phyloP scores from a whole-genome alignment of 2,329 filamentous ascomycete species.

The Aotearoamyces nothofagi region DNA sequence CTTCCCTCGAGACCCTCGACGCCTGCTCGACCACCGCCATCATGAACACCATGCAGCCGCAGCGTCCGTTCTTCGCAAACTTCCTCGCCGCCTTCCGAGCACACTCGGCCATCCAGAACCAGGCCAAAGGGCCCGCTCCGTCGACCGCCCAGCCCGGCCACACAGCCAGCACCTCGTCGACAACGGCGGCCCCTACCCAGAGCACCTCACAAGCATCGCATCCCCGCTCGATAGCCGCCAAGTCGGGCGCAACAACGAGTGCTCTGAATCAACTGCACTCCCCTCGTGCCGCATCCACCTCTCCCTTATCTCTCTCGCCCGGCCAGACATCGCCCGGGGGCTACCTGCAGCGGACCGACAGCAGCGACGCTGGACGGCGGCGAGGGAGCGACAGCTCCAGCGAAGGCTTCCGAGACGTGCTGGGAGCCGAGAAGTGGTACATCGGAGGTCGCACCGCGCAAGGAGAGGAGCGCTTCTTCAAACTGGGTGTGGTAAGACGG shows the following conservation, averaged over 20 bases:
- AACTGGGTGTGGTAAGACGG: constrained; percentile 59
- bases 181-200: constrained; percentile 2
- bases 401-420: constrained; percentile 60
- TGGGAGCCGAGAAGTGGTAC: constrained; percentile 67
- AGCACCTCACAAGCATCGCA: constrained; percentile 10
- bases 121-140: constrained; percentile 6
- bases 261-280: constrained; percentile 15
- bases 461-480: constrained; percentile 73
- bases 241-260: constrained; percentile 15
- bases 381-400: constrained; percentile 60
- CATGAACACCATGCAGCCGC: constrained; percentile 14
- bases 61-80: constrained; percentile 19
- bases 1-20: too few species aligned
- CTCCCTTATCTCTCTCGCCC: constrained; percentile 11
- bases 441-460: constrained; percentile 61
- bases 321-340: constrained; percentile 3
- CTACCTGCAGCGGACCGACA: constrained; percentile 1
- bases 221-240: constrained; percentile 16
- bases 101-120: constrained; percentile 14
- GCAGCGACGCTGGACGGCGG: constrained; percentile 4
- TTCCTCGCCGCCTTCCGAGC: constrained; percentile 20
- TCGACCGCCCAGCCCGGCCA: constrained; percentile 6
- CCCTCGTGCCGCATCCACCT: constrained; percentile 14
- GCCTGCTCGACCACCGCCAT: too few species aligned
- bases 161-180: constrained; percentile 3